A percentile compares a stretch with the other conserved stretches of the same genome.
phyloP scores from a whole-genome alignment of 768 basidiomycete species.

The Paxillus involutus region DNA sequence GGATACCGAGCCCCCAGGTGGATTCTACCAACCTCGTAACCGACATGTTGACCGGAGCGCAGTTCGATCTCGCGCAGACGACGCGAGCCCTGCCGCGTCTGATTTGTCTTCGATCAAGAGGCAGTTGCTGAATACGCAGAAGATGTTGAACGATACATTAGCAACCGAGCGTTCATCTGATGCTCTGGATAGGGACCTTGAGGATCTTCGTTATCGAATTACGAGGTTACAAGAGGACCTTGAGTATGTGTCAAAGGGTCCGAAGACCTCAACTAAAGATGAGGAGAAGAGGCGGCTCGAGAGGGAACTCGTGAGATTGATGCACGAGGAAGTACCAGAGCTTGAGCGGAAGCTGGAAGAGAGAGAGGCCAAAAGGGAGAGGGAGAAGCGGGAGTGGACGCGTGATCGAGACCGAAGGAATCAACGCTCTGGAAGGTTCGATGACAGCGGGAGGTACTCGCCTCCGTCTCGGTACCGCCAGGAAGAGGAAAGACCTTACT shows the following conservation, averaged over 20 bases:
- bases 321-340: conserved; percentile 91
- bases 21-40: conserved; percentile 76
- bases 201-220: conserved; percentile 82
- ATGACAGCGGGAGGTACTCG: conserved; percentile 29
- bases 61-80: conserved; percentile 73
- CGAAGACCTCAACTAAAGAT: conserved; percentile 70
- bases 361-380: conserved; percentile 70
- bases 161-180: conserved; percentile 84
- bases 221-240: conserved; percentile 88
- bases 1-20: conserved; percentile 54
- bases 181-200: conserved; percentile 83
- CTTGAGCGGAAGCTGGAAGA: conserved; percentile 83
- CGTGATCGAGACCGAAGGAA: conserved; percentile 84
- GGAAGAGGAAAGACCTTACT: conserved; percentile 54
- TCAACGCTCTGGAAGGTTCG: conserved; percentile 68
- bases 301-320: conserved; percentile 77
- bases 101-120: conserved; percentile 89
- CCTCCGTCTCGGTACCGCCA: conserved; percentile 35
- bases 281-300: conserved; percentile 86
- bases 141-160: conserved; percentile 72
- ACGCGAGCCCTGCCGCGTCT: conserved; percentile 51
- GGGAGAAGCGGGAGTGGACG: conserved; percentile 76
- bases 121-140: conserved; percentile 73
- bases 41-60: conserved; percentile 86
- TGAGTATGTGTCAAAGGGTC: conserved; percentile 79